These are phyloP conservation scores for Platanthera guangdongensis DNA, from an alignment of 106 monocot genomes.

Conservation along the genomic window DNA sequence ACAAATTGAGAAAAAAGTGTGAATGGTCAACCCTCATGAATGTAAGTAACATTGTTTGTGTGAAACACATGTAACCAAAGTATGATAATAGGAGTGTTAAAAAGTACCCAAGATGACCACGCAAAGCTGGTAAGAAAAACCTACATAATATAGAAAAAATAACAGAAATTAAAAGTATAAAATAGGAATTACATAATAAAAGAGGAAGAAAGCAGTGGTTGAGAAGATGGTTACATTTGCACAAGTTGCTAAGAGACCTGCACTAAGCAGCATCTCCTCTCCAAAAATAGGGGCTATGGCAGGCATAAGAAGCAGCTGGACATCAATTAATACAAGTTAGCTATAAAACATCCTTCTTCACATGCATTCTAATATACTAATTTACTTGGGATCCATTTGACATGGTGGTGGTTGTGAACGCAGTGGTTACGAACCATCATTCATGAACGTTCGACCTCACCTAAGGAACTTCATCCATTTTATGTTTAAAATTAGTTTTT, in stretches of 20 bases:
- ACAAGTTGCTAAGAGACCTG: conserved; percentile 66
- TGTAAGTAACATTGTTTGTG: not conserved
- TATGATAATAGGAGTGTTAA: not conserved
- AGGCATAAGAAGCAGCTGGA: conserved; percentile 77
- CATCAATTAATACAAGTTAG: not conserved
- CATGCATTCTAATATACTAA: not conserved
- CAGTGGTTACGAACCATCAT: too few relatives aligned
- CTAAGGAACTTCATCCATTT: too few relatives aligned
- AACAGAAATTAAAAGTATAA: not conserved
- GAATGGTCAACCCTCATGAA: not conserved
- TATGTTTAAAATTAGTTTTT: too few relatives aligned
- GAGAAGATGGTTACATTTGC: conserved; percentile 42
- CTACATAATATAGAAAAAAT: conserved; percentile 33
- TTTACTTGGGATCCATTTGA: not conserved
- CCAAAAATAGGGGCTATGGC: conserved; percentile 38
- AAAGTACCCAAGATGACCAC: conserved; percentile 82
- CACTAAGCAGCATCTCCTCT: conserved; percentile 64
- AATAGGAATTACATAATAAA: not conserved
- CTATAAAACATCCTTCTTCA: not conserved
- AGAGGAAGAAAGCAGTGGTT: not conserved
- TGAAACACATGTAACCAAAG: not conserved
- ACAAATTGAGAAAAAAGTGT: not conserved
- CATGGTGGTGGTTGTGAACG: too few relatives aligned
- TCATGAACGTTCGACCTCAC: too few relatives aligned
- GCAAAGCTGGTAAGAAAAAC: conserved; percentile 73